phyloP scores from a whole-genome alignment of 2,329 filamentous ascomycete genomes.

The Pseudogymnoascus sp. region DNA sequence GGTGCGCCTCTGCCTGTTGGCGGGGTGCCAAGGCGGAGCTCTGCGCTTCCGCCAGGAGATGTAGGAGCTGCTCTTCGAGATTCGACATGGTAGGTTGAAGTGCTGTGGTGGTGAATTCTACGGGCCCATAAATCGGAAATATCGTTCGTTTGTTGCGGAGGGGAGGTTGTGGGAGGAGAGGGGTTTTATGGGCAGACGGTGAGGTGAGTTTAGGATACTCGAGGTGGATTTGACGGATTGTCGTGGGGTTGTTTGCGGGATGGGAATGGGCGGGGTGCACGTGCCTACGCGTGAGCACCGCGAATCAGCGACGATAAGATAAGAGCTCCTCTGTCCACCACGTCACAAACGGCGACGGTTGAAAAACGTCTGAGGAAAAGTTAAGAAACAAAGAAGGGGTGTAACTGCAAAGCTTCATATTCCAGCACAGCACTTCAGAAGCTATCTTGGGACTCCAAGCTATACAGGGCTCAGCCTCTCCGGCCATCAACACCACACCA shows the following conservation, averaged over 20 bases:
- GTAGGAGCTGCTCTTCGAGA: constrained; percentile 75
- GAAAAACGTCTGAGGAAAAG: neutral
- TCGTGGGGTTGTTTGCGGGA: constrained; percentile 9
- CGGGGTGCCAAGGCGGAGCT: constrained; percentile 66
- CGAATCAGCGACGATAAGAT: constrained; percentile 11
- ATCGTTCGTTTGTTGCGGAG: neutral
- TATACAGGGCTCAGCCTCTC: neutral
- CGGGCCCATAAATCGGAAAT: neutral
- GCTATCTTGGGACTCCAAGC: neutral
- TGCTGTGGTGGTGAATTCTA: neutral
- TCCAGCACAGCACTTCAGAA: neutral
- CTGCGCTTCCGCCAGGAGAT: constrained; percentile 81
- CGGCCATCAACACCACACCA: neutral
- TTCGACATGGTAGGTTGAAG: constrained; percentile 4
- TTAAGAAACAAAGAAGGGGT: neutral
- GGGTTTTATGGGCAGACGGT: neutral
- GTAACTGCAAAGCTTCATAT: neutral
- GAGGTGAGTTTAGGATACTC: neutral
- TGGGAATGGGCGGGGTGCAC: constrained; percentile 1
- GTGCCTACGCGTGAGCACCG: constrained; percentile 7
- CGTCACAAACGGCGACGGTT: neutral
- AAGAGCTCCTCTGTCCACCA: constrained; percentile 4
- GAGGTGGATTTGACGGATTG: neutral
- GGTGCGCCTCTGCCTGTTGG: constrained; percentile 66
- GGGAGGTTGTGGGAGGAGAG: neutral